Evolutionary conservation across 2,329 filamentous ascomycete genomes (phyloP).

Genomic region (Ophiostoma himal-ulmi): DNA sequence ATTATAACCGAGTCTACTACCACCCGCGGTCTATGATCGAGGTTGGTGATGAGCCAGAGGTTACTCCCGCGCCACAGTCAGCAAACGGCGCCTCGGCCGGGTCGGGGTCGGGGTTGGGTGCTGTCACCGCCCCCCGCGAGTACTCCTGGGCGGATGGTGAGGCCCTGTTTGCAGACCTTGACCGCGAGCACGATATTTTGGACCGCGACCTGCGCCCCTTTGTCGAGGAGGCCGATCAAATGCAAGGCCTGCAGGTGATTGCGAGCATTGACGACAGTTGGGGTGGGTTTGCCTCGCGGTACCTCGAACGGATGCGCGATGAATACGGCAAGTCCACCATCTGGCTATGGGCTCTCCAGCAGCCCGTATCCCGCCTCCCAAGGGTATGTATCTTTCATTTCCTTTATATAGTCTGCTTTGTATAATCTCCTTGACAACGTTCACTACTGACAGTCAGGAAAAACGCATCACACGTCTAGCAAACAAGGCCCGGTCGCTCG

Average conservation of each 20-base stretch:
- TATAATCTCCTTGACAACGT: not conserved
- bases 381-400: constrained; percentile 39
- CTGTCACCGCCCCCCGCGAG: not conserved
- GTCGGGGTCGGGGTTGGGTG: not conserved
- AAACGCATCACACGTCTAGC: constrained; percentile 59
- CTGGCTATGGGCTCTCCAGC: constrained; percentile 81
- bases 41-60: constrained; percentile 38
- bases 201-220: constrained; percentile 88
- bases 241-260: constrained; percentile 81
- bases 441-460: constrained; percentile 38
- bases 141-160: constrained; percentile 60
- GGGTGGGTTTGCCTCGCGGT: constrained; percentile 69
- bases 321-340: constrained; percentile 85
- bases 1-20: constrained; percentile 88
- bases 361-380: constrained; percentile 46
- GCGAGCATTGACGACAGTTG: constrained; percentile 69
- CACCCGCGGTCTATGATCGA: constrained; percentile 85
- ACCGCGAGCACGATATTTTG: constrained; percentile 76
- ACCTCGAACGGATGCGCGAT: constrained; percentile 73
- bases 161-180: constrained; percentile 66
- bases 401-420: not conserved
- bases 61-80: not conserved
- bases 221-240: constrained; percentile 84
- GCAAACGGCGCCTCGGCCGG: not conserved
- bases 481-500: constrained; percentile 69